Base-by-base conservation (phyloP, 2,329 filamentous ascomycete genomes). In the Botryotinia calthae region DNA sequence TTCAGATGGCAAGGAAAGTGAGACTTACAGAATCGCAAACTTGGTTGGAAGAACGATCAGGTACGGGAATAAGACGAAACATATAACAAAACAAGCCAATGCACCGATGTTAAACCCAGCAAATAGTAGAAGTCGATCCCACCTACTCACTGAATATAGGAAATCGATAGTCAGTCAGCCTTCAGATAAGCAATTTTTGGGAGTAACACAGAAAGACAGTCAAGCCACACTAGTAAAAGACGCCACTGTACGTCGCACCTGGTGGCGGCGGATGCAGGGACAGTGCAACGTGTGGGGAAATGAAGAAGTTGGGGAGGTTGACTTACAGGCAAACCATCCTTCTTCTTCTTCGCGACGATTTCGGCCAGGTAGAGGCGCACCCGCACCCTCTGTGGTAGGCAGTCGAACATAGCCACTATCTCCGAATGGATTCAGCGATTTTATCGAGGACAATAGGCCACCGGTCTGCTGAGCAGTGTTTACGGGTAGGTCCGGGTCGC, bases 121-220 rank as follows among this genome's bases (percentile, higher is more conserved):
- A 83, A 99, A 99, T 79, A 98, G 89, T 82, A 99, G 87, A 81
- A 98, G 85, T 73, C 95, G 93, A 84, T 99, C 96, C 96, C 95
- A 98, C 84, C 95, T 90, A 85, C 94, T 97, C 85, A 99, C 96
- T 98, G 84, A 81, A 74, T 75, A 74, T 64, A 10, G 46, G 25
- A 51, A 51, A 51, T 63, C 28, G 10, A 70, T 76, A 79, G 82
- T 81, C 76, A 79, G 82, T 81, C 76, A 79, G 78, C 76, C 75
- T 79, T 72, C 73, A 46, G 71, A 71, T 74, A 59, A 69, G 73
- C 66, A 71, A 66, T 75, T 70, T 73, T 73, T 58, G 75, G 73
- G 58, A 73, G 74, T 71, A 73, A 77, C 74, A 75, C 72, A 74
- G 77, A 18, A 66, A 76, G 44, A 65, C 74, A 71, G 75, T 73